Evolutionary conservation across 1,139 yeast species (phyloP), one percentile per base, ranked within the genome.

Genomic region (Kodamaea fungicola): DNA sequence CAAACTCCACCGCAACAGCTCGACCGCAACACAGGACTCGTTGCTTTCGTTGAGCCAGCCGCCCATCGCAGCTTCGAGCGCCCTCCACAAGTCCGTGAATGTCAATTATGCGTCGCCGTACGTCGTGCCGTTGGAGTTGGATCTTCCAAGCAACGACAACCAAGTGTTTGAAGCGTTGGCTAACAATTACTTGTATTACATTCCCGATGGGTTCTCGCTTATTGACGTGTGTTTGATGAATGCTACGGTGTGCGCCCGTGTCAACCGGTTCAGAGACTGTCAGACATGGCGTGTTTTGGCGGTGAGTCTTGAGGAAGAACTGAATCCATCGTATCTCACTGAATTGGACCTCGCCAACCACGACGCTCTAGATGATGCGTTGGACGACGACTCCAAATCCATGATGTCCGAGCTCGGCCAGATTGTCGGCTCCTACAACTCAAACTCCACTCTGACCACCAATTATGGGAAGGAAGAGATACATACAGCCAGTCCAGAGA

Each of bases 221-320:
- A 54, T 65, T 4, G 79, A 78, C 28, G 78, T 75, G 1, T 83
- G 89, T 50, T 63, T 69, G 30, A 61, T 74, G 42, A 85, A 85
- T 52, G 77, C 87, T 1, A 62, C 67, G 25, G 67, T 77, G 3
- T 87, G 90, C 1, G 74, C 72, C 0, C 62, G 69, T 32, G 82
- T 72, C 1, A 71, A 71, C 9, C 60, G 71, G 38, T 67, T 64
- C 41, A 61, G 87, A 39, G 83, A 82, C 35, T 70, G 83, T 35
- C 89, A 83, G 52, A 71, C 80, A 0, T 85, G 95, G 95, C 62
- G 72, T 40, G 69, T 82, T n/a, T 59, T 85, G 3, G 76, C 77
- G 2, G 76, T 74, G 12, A 69, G 82, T 9, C 57, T 83, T 2
- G 64, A 66, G 9, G 19, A 29, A 7, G 13, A 21, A 13, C 8